A percentile compares a stretch with the other conserved stretches of the same genome.
phyloP scores from a whole-genome alignment of 352 stramenopile species.

The Globisporangium solare region DNA sequence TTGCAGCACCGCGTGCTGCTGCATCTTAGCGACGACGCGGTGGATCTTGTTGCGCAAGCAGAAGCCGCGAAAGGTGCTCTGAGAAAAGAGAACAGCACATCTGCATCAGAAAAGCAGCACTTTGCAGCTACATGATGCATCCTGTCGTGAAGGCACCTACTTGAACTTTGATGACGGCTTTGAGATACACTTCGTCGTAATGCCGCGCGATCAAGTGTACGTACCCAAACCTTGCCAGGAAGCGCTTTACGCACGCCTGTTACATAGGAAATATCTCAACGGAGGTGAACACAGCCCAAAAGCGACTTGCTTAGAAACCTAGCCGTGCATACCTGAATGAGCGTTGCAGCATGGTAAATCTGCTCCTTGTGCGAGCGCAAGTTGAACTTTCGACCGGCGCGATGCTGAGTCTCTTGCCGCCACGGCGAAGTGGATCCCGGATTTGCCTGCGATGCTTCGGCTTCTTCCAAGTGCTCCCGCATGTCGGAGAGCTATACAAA shows the following conservation, averaged over 20 bases:
- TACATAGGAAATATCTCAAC: not conserved
- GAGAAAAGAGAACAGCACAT: not conserved
- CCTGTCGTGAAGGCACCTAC: conserved; percentile 12
- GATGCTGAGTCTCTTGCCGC: conserved; percentile 41
- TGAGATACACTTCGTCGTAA: conserved; percentile 37
- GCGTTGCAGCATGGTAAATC: conserved; percentile 29
- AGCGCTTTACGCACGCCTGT: conserved; percentile 39
- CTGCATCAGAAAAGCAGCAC: not conserved
- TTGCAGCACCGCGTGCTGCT: conserved; percentile 33
- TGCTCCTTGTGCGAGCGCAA: conserved; percentile 35
- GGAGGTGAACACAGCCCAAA: no score
- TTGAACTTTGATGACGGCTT: conserved; percentile 45
- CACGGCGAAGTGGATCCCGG: conserved; percentile 20
- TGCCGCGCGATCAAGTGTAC: conserved; percentile 30
- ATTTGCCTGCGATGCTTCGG: not conserved
- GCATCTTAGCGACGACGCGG: conserved; percentile 37
- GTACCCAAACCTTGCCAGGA: conserved; percentile 43
- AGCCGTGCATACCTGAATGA: conserved; percentile 31
- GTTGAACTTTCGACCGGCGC: conserved; percentile 37
- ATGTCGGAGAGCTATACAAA: conserved; percentile 45
- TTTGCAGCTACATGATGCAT: no score
- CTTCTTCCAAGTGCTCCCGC: conserved; percentile 26
- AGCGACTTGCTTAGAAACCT: not conserved
- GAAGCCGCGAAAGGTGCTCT: conserved; percentile 42
- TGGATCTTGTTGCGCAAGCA: conserved; percentile 34